Percentiles rank a stretch among this genome's conserved stretches.
phyloP scores from a whole-genome alignment of 169 alveolate species.

The Besnoitia besnoiti region DNA sequence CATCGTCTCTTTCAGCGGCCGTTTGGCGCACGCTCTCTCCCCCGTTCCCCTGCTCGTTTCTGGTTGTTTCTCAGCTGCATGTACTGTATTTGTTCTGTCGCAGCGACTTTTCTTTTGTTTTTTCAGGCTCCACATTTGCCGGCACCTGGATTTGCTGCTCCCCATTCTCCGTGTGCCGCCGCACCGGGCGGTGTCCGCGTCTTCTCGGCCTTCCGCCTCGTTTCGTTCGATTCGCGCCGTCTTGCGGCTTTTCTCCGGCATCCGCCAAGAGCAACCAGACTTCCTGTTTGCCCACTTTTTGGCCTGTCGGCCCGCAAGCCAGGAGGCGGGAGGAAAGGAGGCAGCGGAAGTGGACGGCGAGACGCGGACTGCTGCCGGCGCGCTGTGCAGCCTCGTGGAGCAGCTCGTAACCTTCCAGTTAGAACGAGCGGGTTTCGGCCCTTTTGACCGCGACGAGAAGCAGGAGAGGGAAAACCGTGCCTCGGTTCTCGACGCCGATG shows the following conservation, averaged over 20 bases:
- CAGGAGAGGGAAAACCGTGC: neutral
- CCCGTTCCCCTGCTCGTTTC: no score
- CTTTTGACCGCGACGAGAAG: neutral
- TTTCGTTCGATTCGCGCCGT: neutral
- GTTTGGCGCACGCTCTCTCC: no score
- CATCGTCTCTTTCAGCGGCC: no score
- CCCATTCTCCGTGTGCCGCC: neutral
- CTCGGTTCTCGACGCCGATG: neutral
- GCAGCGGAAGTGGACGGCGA: neutral
- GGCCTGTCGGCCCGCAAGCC: neutral
- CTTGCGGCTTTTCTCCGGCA: neutral
- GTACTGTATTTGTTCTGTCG: no score
- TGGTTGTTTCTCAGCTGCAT: neutral
- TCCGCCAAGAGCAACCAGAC: neutral
- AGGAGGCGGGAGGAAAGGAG: neutral
- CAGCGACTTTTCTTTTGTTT: neutral
- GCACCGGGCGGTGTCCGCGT: neutral
- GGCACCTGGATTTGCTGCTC: neutral
- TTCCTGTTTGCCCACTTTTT: conserved; percentile 6
- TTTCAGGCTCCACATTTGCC: neutral
- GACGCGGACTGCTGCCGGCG: neutral
- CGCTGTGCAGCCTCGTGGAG: neutral
- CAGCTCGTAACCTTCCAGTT: neutral
- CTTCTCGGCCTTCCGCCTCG: neutral
- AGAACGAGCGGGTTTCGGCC: neutral